Conservation (phyloP, 192 early-diverging fungal genomes). For the Rhizophagus prolifer region DNA sequence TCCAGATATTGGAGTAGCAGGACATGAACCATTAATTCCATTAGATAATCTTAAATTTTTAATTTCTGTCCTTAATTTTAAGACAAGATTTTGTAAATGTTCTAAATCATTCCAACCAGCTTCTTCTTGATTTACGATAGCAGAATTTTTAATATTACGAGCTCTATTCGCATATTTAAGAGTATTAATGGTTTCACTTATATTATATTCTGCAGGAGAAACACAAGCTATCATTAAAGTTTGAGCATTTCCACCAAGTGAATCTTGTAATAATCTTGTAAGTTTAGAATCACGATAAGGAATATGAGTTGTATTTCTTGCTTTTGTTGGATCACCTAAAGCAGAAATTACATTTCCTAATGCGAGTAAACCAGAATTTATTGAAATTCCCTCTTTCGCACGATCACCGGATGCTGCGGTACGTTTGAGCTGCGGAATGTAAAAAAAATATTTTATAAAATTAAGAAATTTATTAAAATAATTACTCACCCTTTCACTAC, state of each 20-base stretch:
- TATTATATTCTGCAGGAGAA: slow-evolving; percentile 79
- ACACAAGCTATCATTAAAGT: slow-evolving; percentile 97
- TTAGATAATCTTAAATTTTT: slow-evolving; percentile 36
- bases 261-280: slow-evolving; percentile 94
- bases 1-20: slow-evolving; percentile 11
- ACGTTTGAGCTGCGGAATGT: slow-evolving; percentile 65
- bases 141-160: slow-evolving; percentile 92
- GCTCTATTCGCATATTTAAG: slow-evolving; percentile 95
- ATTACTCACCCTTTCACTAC: slow-evolving; percentile 81
- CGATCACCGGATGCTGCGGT: slow-evolving; percentile 92
- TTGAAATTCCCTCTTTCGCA: slow-evolving; percentile 94
- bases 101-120: slow-evolving; percentile 66
- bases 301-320: slow-evolving; percentile 66
- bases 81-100: slow-evolving; percentile 61
- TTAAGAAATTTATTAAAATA: too few relatives aligned
- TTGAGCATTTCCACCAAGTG: slow-evolving; percentile 89
- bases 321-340: slow-evolving; percentile 72
- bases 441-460: too few relatives aligned
- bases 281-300: slow-evolving; percentile 98
- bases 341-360: slow-evolving; percentile 99
- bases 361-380: slow-evolving; percentile 93
- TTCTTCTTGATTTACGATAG: slow-evolving; percentile 76
- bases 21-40: background rate
- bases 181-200: slow-evolving; percentile 91
- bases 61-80: slow-evolving; percentile 61